These are phyloP conservation scores for Paramyrothecium roridum DNA, from an alignment of 2,329 filamentous ascomycete genomes.

Conservation along the genomic window DNA sequence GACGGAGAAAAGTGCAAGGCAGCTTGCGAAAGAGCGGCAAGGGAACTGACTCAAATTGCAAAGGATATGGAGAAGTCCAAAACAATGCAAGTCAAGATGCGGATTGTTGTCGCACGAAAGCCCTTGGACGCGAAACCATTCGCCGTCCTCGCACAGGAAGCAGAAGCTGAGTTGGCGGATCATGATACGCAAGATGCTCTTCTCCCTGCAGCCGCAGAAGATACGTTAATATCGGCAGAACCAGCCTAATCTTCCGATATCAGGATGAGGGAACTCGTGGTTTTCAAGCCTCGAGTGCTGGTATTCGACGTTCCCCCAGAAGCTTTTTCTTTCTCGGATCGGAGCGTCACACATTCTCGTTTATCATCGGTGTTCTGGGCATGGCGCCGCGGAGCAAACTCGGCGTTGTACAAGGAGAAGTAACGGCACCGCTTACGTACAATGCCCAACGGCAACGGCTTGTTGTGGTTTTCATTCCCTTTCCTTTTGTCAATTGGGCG, in stretches of 20 bases:
- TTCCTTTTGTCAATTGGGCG: neutral
- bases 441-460: neutral
- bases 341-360: neutral
- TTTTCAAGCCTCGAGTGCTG: too few species aligned
- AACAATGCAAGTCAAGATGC: constrained; percentile 43
- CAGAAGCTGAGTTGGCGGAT: too few species aligned
- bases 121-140: constrained; percentile 26
- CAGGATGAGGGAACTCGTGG: too few species aligned
- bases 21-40: constrained; percentile 42
- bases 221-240: too few species aligned
- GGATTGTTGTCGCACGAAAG: constrained; percentile 48
- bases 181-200: too few species aligned
- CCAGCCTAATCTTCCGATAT: too few species aligned
- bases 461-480: neutral
- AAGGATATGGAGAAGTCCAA: constrained; percentile 40
- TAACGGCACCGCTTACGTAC: neutral
- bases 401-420: neutral
- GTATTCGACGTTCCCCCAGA: too few species aligned
- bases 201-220: too few species aligned
- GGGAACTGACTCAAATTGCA: constrained; percentile 46
- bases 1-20: constrained; percentile 43
- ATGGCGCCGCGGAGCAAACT: neutral
- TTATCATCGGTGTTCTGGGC: neutral
- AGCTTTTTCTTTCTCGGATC: neutral
- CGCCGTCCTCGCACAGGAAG: too few species aligned